These are phyloP conservation scores for Pseudopithomyces maydicus DNA, from an alignment of 2,329 filamentous ascomycete species.

Conservation along the genomic window DNA sequence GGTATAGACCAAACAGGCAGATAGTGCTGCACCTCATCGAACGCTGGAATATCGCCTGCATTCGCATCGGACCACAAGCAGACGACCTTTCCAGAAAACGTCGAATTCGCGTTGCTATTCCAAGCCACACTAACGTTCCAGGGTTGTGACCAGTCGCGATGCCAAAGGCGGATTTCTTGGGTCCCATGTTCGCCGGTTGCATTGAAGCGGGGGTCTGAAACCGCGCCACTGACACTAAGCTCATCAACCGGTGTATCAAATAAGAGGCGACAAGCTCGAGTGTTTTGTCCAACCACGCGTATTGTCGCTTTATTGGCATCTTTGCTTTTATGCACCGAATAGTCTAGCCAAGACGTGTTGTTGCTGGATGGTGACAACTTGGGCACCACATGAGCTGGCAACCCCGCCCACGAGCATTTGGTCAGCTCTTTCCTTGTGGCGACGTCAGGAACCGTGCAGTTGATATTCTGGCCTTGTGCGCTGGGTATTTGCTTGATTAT, in stretches of 20 bases:
- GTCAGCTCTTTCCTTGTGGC: constrained; percentile 57
- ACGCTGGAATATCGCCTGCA: constrained; percentile 74
- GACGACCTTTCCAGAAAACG: constrained; percentile 64
- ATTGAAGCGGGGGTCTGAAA: constrained; percentile 69
- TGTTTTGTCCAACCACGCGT: constrained; percentile 72
- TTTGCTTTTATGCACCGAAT: constrained; percentile 60
- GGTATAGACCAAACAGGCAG: constrained; percentile 80
- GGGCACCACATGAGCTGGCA: constrained; percentile 67
- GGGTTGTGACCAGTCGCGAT: constrained; percentile 74
- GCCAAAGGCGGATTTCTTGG: constrained; percentile 77
- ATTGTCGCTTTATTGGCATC: constrained; percentile 64
- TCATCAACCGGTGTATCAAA: constrained; percentile 71
- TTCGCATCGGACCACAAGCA: constrained; percentile 93
- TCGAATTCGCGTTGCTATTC: constrained; percentile 48
- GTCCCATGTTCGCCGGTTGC: constrained; percentile 67
- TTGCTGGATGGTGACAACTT: constrained; percentile 34
- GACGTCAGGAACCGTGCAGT: constrained; percentile 47
- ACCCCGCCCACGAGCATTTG: constrained; percentile 74
- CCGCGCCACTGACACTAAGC: constrained; percentile 67
- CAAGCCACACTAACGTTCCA: constrained; percentile 80
- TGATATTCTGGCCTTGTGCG: constrained; percentile 62
- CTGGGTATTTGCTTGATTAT: constrained; percentile 74
- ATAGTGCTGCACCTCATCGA: constrained; percentile 78
- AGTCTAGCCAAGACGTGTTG: constrained; percentile 63
- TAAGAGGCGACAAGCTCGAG: constrained; percentile 75